Percentiles rank a stretch among this genome's conserved stretches.
Evolutionary conservation across 345 rosid species (phyloP).

Genomic region (Gossypium stocksii): DNA sequence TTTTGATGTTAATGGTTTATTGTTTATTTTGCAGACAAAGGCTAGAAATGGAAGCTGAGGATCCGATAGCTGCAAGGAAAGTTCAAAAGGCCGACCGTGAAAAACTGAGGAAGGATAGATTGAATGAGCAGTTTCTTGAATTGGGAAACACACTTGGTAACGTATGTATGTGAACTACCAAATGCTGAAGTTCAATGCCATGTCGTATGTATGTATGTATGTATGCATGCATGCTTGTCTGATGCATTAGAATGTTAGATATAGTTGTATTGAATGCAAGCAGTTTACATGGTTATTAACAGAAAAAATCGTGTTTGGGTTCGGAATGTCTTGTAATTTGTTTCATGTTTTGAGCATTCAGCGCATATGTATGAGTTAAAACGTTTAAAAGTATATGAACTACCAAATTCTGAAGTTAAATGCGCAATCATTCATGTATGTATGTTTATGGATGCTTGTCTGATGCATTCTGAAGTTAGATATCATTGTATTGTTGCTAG

Average conservation of each 20-base stretch:
- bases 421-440: neutral
- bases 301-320: too few relatives aligned
- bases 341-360: neutral
- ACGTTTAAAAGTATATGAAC: neutral
- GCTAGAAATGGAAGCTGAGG: slow-evolving; percentile 38
- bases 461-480: neutral
- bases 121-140: slow-evolving; percentile 68
- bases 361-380: too few relatives aligned
- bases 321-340: neutral
- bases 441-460: too few relatives aligned
- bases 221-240: too few relatives aligned
- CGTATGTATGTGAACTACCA: neutral
- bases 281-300: neutral
- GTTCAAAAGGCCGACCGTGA: slow-evolving; percentile 74
- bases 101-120: slow-evolving; percentile 64
- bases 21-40: neutral
- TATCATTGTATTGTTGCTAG: neutral
- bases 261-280: neutral
- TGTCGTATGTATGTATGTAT: too few relatives aligned
- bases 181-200: neutral
- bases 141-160: slow-evolving; percentile 58
- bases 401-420: neutral
- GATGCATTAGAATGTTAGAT: neutral
- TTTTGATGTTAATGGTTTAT: neutral
- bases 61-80: slow-evolving; percentile 45